phyloP scores from a whole-genome alignment of 2,329 filamentous ascomycete genomes.

The Onygena corvina region DNA sequence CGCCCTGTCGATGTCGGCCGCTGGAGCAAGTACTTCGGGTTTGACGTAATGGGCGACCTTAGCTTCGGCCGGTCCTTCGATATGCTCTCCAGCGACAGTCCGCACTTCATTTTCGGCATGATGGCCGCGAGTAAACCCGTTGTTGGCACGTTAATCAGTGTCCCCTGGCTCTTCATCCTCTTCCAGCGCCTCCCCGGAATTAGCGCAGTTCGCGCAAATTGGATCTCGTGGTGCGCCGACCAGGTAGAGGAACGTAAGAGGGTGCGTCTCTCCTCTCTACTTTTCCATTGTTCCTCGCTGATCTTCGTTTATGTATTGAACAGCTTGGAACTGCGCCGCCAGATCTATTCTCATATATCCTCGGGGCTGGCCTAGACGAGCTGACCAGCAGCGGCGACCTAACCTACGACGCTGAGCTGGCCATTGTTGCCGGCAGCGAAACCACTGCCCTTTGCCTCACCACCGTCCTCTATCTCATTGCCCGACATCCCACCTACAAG shows the following conservation, averaged over 20 bases:
- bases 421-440: conserved; percentile 22
- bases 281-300: neutral
- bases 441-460: conserved; percentile 25
- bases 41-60: conserved; percentile 29
- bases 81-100: conserved; percentile 21
- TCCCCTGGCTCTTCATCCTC: conserved; percentile 19
- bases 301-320: neutral
- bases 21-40: conserved; percentile 20
- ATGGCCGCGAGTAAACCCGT: conserved; percentile 16
- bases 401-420: conserved; percentile 8
- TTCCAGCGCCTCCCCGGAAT: conserved; percentile 16
- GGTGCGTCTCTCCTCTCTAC: conserved; percentile 5
- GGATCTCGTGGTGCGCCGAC: conserved; percentile 16
- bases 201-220: conserved; percentile 11
- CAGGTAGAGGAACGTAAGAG: conserved; percentile 13
- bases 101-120: conserved; percentile 17
- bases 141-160: conserved; percentile 16
- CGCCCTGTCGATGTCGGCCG: conserved; percentile 11
- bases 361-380: neutral
- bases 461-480: conserved; percentile 24
- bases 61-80: conserved; percentile 28
- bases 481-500: conserved; percentile 21
- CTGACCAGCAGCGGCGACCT: conserved; percentile 3
- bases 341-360: conserved; percentile 11
- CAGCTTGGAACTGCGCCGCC: conserved; percentile 6